These are phyloP conservation scores for Colletotrichum agaves DNA, from an alignment of 2,329 filamentous ascomycete species.

Conservation along the genomic window DNA sequence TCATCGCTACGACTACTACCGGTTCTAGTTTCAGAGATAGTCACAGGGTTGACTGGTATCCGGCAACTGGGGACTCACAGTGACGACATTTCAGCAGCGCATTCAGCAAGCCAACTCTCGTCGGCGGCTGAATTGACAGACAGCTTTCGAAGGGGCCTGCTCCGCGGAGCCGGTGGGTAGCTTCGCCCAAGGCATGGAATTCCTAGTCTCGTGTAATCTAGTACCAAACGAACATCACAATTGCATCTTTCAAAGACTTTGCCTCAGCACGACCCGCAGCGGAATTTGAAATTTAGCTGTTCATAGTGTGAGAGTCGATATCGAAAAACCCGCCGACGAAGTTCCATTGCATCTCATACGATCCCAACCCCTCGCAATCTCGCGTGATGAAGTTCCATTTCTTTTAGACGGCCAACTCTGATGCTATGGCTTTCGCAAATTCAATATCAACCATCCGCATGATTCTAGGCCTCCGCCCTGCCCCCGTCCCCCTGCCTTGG, in stretches of 20 bases:
- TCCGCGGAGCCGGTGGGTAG: too few relatives aligned
- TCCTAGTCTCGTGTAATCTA: neutral
- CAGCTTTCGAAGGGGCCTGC: too few relatives aligned
- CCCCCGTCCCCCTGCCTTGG: neutral
- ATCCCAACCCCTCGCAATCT: neutral
- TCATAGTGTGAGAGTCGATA: constrained; percentile 5
- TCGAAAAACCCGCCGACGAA: neutral
- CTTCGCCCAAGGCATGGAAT: too few relatives aligned
- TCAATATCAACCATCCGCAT: neutral
- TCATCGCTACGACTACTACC: too few relatives aligned
- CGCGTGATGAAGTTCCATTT: neutral
- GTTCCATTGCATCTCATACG: constrained; percentile 11
- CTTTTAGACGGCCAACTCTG: neutral
- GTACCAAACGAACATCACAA: neutral
- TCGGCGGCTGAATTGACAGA: too few relatives aligned
- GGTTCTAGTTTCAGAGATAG: too few relatives aligned
- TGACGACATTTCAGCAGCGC: too few relatives aligned
- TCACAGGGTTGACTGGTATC: too few relatives aligned
- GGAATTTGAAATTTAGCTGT: neutral
- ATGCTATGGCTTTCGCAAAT: neutral
- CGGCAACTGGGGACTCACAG: too few relatives aligned
- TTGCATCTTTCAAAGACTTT: neutral
- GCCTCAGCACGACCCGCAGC: neutral
- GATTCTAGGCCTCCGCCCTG: neutral
- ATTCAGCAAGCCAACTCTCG: too few relatives aligned